A percentile compares a stretch with the other conserved stretches of the same genome.
Conservation (phyloP, 2,329 filamentous ascomycete species). For the Paracorniculantispora psalliotae region DNA sequence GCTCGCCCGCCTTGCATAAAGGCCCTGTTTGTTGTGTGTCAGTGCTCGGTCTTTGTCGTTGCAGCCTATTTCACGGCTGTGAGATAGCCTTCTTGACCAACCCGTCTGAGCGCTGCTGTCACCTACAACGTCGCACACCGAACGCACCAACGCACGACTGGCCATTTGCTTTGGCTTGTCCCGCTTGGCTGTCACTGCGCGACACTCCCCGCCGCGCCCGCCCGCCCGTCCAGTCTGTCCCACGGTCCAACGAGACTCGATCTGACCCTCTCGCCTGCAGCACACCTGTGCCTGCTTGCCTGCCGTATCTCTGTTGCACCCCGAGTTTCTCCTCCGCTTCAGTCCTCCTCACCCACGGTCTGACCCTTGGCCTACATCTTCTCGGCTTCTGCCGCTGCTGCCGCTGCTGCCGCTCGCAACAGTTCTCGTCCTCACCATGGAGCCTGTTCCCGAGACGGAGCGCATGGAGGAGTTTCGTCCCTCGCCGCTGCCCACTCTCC, state of each 20-base stretch:
- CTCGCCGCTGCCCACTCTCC: slow-evolving; percentile 50
- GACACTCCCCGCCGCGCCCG: neutral
- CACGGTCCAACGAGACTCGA: slow-evolving; percentile 6
- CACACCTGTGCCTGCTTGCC: neutral
- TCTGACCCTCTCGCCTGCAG: slow-evolving; percentile 8
- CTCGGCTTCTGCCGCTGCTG: neutral
- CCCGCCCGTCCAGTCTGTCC: slow-evolving; percentile 6
- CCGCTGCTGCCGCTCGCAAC: neutral
- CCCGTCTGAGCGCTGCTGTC: too few relatives aligned
- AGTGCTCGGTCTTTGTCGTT: neutral
- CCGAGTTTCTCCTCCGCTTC: neutral
- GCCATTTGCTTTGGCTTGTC: neutral
- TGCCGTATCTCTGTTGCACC: neutral
- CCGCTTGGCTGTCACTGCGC: neutral
- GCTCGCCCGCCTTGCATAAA: too few relatives aligned
- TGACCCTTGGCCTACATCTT: neutral
- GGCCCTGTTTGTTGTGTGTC: too few relatives aligned
- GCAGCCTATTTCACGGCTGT: too few relatives aligned
- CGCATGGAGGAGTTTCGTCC: slow-evolving; percentile 62
- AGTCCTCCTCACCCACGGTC: neutral
- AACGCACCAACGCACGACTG: too few relatives aligned
- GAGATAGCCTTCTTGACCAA: too few relatives aligned
- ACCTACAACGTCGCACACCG: neutral
- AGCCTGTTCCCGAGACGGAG: slow-evolving; percentile 64
- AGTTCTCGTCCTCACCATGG: too few relatives aligned